Evolutionary conservation across 768 basidiomycete species (phyloP), one percentile per base, ranked within the genome.

Genomic region (Hygrocybe coccinea): DNA sequence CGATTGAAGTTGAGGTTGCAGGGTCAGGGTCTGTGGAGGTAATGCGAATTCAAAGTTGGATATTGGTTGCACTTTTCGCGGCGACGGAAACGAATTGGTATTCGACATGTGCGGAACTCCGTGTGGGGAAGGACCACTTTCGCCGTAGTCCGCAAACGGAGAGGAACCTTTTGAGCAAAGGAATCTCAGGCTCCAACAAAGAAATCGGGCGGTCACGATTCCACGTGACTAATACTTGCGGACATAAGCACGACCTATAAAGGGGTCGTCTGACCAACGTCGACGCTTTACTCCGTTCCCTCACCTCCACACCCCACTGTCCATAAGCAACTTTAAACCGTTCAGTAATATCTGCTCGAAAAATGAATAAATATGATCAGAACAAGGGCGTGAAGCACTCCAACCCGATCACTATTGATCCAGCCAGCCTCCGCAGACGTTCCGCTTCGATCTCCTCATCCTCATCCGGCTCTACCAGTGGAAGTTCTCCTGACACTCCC

Each of bases 381-480:
- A 58, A 59, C 43, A 56, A 55, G 46, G 53, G 63, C 51, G 57
- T 69, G n/a, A 78, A 75, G 37, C 86, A 74, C 67, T 82, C 86
- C 19, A 77, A 79, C 43, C 87, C 87, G 49, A 89, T 90, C 64
- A 76, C 84, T 54, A 83, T 86, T 63, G 66, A 73, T 39, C 62
- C 70, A 33, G 34, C 50, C 19, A 65, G 67, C 6, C 72, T 77
- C 33, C 64, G 71, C 45, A 78, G 86, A 35, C 86, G 87, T 52
- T 86, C 87, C 12, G 65, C 74, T 43, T 89, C 87, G 0, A 67
- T 83, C 43, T 86, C 85, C 5, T 86, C 85, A 0, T 71, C 74
- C 36, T 81, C 84, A 0, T 81, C 82, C 14, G 74, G 71, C 58
- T 81, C 82, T 1, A 8, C 29, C 29, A 29, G 29, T 8, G 70